Evolutionary conservation across 805 yeast genomes (phyloP), one percentile per base, ranked within the genome.

Genomic region (Yueomyces sp.): DNA sequence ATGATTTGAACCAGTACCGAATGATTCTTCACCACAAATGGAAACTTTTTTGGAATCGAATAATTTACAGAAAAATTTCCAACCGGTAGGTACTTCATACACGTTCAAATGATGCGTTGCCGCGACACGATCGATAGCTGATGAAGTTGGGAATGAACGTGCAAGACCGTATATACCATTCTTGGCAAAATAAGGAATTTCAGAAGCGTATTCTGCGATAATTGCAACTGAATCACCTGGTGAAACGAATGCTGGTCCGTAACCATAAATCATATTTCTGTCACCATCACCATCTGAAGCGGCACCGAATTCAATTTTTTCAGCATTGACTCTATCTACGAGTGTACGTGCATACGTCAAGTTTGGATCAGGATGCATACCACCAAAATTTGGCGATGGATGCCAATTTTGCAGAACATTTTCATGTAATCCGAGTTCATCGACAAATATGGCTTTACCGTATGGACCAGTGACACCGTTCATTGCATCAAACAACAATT

Each of bases 201-300:
- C 76, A 19, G 68, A 64, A 11, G 95, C 92, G 57, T 90, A 85
- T 67, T 92, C 97, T 19, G 96, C 87, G 60, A 92, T 92, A 52
- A 92, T 90, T 37, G 98, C 97, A 34, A 92, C 97, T 4, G 95
- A 84, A 64, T 92, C 98, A 62, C 98, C 97, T 5, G 98, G 98
- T 1, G 96, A 87, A 8, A 92, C 97, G 64, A 92, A 92, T 2
- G 97, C 76, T 12, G 64, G 63, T 40, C 82, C 82, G 36, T 85
- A 86, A 46, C 98, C 98, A 64, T 92, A 92, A 57, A 92, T 92
- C 98, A 92, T 92, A 64, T 92, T 92, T 68, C 98, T 79, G 62
- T 92, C 98, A 63, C 98, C 98, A 56, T 92, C 98, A 64, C 98
- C 98, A 61, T 86, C 98, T n/a, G 95, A 83, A 5, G 97, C 97